Evolutionary conservation across 169 alveolate species (phyloP), one percentile per base, ranked within the genome.

Genomic region (Plasmodium falciparum): DNA sequence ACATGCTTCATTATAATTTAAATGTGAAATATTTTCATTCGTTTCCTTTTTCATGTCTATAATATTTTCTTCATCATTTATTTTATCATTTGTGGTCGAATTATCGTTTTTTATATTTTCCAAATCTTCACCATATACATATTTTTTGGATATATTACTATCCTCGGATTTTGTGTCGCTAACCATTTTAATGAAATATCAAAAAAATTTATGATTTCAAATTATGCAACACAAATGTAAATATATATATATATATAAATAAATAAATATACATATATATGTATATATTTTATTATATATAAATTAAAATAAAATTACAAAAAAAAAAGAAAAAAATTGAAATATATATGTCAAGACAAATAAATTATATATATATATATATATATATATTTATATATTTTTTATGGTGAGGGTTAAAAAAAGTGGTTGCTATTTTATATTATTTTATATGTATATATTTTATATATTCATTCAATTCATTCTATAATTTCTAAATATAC

Each of bases 1-100:
- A 7, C 24, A 45, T 15, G n/a, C 15, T 22, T 73, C 85, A 29
- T 2, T 73, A 20, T 56, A 73, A 56, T 56, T 52, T 11, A 54
- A 54, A 56, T 73, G 43, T 11, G 39, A 69, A 12, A 50, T 13
- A 49, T 67, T 62, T 4, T 22, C 61, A 49, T 54, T 52, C 45
- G 29, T 73, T 20, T 80, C 83, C 17, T 72, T 80, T 26, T 67
- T 66, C 17, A 80, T 72, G 33, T 80, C 54, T 67, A 13, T 22
- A 54, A 29, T 20, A 66, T 66, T 70, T 12, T 29, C 33, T 33
- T 33, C 72, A 15, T 67, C 72, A 29, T 67, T 52, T 26, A 72
- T 70, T 61, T 22, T 80, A 33, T 59, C 43, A 47, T 67, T 80
- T 29, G 58, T 39, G 4, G 54, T 26, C 15, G 33, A 22, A 45